Evolutionary conservation across 768 basidiomycete genomes (phyloP).

Genomic region (Bullera alba): DNA sequence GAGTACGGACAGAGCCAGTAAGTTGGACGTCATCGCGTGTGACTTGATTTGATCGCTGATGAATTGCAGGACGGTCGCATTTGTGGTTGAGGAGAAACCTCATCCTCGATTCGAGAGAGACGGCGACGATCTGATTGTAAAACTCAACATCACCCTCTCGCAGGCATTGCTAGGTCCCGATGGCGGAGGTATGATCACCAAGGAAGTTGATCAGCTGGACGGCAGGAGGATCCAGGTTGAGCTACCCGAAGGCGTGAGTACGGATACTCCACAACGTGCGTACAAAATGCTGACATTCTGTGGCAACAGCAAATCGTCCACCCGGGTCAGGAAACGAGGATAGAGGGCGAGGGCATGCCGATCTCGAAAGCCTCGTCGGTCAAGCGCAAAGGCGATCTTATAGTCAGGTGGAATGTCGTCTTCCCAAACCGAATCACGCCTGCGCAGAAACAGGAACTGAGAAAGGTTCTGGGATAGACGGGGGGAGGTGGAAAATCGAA

Average conservation of each 20-base stretch:
- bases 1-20: slow-evolving; percentile 42
- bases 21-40: slow-evolving; percentile 20
- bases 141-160: slow-evolving; percentile 62
- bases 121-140: slow-evolving; percentile 67
- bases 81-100: slow-evolving; percentile 89
- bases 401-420: slow-evolving; percentile 68
- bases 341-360: slow-evolving; percentile 63
- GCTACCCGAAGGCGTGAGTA: slow-evolving; percentile 52
- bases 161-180: slow-evolving; percentile 67
- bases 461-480: slow-evolving; percentile 54
- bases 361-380: slow-evolving; percentile 68
- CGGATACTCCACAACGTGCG: neutral
- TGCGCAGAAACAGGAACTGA: slow-evolving; percentile 71
- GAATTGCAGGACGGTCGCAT: slow-evolving; percentile 70
- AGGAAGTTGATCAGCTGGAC: slow-evolving; percentile 65
- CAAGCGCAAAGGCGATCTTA: slow-evolving; percentile 72
- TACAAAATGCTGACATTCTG: neutral
- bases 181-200: slow-evolving; percentile 52
- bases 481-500: too few relatives aligned
- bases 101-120: slow-evolving; percentile 70
- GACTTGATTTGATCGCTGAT: slow-evolving; percentile 52
- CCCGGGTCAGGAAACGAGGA: slow-evolving; percentile 58
- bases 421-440: slow-evolving; percentile 73
- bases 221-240: slow-evolving; percentile 67
- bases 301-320: slow-evolving; percentile 36